Evolutionary conservation across 805 yeast species (phyloP).

Genomic region (Nakazawaea holstii): DNA sequence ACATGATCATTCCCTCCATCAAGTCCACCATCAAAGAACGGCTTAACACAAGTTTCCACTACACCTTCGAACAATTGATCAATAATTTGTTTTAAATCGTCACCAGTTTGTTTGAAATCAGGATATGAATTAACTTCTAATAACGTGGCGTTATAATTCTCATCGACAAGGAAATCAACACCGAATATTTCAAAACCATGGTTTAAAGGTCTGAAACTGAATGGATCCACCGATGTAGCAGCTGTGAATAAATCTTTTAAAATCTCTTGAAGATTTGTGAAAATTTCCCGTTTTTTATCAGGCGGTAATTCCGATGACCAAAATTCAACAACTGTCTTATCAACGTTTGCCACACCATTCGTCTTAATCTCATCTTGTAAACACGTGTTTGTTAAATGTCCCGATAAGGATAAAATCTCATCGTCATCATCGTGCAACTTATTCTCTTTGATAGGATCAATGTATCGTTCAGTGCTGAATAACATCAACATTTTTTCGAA

Average conservation of each 20-base stretch:
- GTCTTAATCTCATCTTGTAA: constrained; percentile 51
- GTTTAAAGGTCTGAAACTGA: constrained; percentile 75
- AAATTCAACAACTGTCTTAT: constrained; percentile 56
- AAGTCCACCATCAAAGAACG: constrained; percentile 33
- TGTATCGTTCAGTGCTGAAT: constrained; percentile 60
- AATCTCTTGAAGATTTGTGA: constrained; percentile 51
- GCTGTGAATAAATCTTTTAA: constrained; percentile 74
- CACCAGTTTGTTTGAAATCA: constrained; percentile 95
- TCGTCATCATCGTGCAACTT: constrained; percentile 22
- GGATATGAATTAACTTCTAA: constrained; percentile 93
- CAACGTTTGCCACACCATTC: constrained; percentile 23
- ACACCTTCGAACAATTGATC: constrained; percentile 59
- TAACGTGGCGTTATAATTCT: constrained; percentile 46
- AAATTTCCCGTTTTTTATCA: constrained; percentile 35
- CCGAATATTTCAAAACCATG: constrained; percentile 90
- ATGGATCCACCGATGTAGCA: constrained; percentile 72
- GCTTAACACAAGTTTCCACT: constrained; percentile 41
- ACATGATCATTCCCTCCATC: constrained; percentile 8
- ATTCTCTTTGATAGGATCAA: constrained; percentile 22
- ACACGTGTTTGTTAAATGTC: constrained; percentile 94
- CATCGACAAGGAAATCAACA: constrained; percentile 76
- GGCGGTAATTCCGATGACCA: constrained; percentile 38
- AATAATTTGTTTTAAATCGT: constrained; percentile 59
- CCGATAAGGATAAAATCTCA: constrained; percentile 42
- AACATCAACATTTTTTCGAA: constrained; percentile 75